Conservation (phyloP, 169 alveolate species). For the Amoebophrya sp. region DNA sequence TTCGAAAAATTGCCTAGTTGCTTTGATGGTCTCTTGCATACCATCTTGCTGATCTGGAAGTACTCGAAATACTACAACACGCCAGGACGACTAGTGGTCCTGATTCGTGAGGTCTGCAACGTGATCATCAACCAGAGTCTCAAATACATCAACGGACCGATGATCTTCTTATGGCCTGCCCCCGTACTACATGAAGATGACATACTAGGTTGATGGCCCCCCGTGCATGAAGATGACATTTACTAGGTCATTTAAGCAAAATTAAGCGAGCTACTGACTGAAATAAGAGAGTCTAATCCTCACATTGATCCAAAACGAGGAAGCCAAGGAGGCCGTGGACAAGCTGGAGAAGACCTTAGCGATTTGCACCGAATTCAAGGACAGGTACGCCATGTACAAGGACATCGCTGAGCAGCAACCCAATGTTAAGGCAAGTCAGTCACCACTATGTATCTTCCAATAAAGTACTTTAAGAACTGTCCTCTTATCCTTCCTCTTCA, state of each 20-base stretch:
- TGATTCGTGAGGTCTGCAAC: conserved; percentile 83
- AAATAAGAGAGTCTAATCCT: too few relatives aligned
- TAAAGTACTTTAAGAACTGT: too few relatives aligned
- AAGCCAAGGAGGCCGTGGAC: conserved; percentile 79
- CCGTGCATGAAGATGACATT: too few relatives aligned
- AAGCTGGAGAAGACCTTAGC: conserved; percentile 71
- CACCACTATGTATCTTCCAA: too few relatives aligned
- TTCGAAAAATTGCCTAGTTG: conserved; percentile 68
- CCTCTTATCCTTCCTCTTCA: too few relatives aligned
- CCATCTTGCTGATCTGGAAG: conserved; percentile 77
- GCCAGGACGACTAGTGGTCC: conserved; percentile 83
- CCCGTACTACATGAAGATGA: too few relatives aligned
- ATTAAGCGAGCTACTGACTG: conserved; percentile 74
- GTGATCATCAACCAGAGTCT: conserved; percentile 70
- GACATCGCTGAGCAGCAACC: conserved; percentile 66
- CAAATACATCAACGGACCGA: not conserved
- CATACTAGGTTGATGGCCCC: too few relatives aligned
- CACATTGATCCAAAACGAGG: conserved; percentile 74
- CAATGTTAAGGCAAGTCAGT: too few relatives aligned
- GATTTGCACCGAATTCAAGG: conserved; percentile 75
- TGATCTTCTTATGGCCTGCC: too few relatives aligned
- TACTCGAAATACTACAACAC: conserved; percentile 79
- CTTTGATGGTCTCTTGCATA: conserved; percentile 82
- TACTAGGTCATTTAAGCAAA: too few relatives aligned
- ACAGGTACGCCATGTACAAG: conserved; percentile 75